Evolutionary conservation across 192 early-diverging fungal genomes (phyloP).

Genomic region (Backusella parvicylindrica): DNA sequence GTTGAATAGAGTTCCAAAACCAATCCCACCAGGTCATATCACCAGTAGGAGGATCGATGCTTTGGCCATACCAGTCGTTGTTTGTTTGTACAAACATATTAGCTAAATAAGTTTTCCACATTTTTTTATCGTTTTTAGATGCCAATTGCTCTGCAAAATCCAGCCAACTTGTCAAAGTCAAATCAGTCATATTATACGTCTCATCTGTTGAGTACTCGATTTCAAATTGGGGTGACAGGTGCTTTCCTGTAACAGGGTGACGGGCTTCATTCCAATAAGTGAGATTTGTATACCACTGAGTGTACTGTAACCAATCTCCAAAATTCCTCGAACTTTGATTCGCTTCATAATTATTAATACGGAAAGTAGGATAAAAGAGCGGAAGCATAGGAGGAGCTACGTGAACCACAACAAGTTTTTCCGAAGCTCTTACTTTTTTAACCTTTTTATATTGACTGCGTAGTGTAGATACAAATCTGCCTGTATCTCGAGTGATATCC

Average conservation of each 20-base stretch:
- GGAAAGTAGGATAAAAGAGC: conserved; percentile 57
- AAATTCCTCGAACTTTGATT: conserved; percentile 13
- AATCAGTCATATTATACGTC: conserved; percentile 43
- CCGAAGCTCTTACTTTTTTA: not conserved
- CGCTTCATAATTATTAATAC: conserved; percentile 53
- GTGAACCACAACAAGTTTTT: conserved; percentile 12
- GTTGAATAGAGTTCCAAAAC: conserved; percentile 5
- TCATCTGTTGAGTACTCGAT: conserved; percentile 48
- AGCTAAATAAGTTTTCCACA: conserved; percentile 29
- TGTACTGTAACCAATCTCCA: conserved; percentile 34
- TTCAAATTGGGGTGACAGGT: conserved; percentile 29
- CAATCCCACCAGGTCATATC: conserved; percentile 5
- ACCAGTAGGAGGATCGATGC: conserved; percentile 1
- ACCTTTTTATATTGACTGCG: conserved; percentile 17
- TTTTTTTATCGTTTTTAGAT: not conserved
- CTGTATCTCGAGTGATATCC: conserved; percentile 4
- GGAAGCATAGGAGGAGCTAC: conserved; percentile 66
- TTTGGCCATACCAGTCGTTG: conserved; percentile 9
- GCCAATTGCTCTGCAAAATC: conserved; percentile 37
- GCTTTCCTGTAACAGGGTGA: not conserved
- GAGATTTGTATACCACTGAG: conserved; percentile 42
- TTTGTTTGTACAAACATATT: conserved; percentile 37
- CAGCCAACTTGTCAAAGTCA: conserved; percentile 44
- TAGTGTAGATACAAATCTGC: not conserved
- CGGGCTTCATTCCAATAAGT: conserved; percentile 33